Base-by-base conservation (phyloP, 192 early-diverging fungal species). In the Paraglomus brasilianum region DNA sequence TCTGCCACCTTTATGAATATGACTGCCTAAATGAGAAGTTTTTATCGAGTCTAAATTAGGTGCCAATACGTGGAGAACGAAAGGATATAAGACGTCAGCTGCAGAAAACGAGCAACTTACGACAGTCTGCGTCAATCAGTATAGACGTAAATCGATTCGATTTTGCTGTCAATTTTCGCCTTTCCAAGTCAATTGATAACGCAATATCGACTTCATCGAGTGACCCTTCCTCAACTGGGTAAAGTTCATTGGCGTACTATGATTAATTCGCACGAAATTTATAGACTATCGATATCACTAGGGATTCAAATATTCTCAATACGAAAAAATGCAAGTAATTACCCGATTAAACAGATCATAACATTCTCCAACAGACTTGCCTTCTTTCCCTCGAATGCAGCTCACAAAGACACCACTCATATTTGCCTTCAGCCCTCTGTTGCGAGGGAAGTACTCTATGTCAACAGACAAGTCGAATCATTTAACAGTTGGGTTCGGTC, bases 361-460 rank as follows among this genome's bases (percentile, higher is more conserved):
- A 17, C 78, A 77, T 69, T 85, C 83, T 48, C 72, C 74, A 15
- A 78, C 72, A 7, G 81, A 78, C 7, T 64, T 60, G 15, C 38
- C 56, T 60, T 85, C 83, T 69, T 74, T 81, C 45, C 66, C 66
- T 63, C 78, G 74, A 10, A 75, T 53, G 60, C 81, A 82, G 52
- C 75, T 85, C 43, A 85, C 74, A 51, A 85, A 73, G 30, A 85
- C 75, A 13, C 83, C 83, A 8, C 73, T 70, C 60, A 81, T 80
- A 24, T 77, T 77, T 9, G 81, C 72, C 52, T 80, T 72, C 24
- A 84, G 30, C 3, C 30, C 30, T 30, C 3, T 30, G 3, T 30
- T 30, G 30, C 30, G 30, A 30, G 30, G 3, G 30, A 30, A 30
- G 30, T 30, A 30, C 30, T 3, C 30, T 30, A 30, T 30, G n/a